phyloP scores from a whole-genome alignment of 2,329 filamentous ascomycete species.

The Penicillium corylophilum region DNA sequence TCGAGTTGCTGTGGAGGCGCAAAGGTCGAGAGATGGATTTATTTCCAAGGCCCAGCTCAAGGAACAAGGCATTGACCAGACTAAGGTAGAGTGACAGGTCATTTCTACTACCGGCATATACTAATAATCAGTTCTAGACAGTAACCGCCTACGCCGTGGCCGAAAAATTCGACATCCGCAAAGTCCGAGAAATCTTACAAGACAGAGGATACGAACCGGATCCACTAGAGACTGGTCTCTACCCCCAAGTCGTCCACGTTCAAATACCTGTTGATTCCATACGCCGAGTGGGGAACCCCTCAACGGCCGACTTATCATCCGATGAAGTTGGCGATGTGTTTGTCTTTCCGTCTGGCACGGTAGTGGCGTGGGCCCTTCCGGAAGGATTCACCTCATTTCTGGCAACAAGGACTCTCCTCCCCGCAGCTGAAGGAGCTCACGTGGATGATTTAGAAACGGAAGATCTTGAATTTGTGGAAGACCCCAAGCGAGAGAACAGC shows the following conservation, averaged over 20 bases:
- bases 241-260: conserved; percentile 65
- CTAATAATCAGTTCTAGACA: conserved; percentile 34
- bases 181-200: conserved; percentile 58
- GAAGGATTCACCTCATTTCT: conserved; percentile 69
- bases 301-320: conserved; percentile 36
- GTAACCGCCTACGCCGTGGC: conserved; percentile 67
- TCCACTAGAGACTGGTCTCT: conserved; percentile 60
- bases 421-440: conserved; percentile 74
- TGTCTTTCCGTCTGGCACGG: conserved; percentile 89
- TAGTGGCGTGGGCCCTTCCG: conserved; percentile 88
- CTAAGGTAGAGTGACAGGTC: conserved; percentile 31
- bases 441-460: conserved; percentile 75
- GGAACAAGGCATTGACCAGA: conserved; percentile 37
- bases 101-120: not conserved
- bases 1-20: conserved; percentile 81
- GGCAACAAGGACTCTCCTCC: conserved; percentile 69
- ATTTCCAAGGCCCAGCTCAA: conserved; percentile 46
- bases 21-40: conserved; percentile 58
- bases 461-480: conserved; percentile 82
- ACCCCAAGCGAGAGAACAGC: conserved; percentile 70
- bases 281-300: conserved; percentile 44
- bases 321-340: conserved; percentile 77
- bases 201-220: conserved; percentile 62
- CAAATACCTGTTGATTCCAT: conserved; percentile 50
- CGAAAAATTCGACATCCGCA: conserved; percentile 63